phyloP scores from a whole-genome alignment of 257 asterid species.

The Solanum arcanum region DNA sequence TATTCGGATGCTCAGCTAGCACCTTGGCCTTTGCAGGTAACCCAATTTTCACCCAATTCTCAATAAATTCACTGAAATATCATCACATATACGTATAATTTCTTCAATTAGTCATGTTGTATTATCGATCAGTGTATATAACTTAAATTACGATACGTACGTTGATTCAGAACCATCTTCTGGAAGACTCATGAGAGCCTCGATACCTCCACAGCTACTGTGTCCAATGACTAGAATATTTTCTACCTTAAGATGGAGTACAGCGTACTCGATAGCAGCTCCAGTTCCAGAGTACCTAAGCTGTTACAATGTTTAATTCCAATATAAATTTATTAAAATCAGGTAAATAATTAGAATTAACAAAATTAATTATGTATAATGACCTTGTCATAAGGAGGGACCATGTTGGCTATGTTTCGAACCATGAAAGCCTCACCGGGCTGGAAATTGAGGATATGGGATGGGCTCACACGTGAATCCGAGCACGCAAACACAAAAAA shows the following conservation, averaged over 20 bases:
- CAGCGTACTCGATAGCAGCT: constrained; percentile 74
- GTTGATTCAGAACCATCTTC: constrained; percentile 55
- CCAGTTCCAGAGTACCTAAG: constrained; percentile 58
- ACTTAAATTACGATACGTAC: constrained; percentile 15
- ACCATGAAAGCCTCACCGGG: constrained; percentile 59
- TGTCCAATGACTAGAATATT: constrained; percentile 84
- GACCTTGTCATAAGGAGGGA: constrained; percentile 64
- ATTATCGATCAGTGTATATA: not conserved
- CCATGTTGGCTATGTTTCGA: constrained; percentile 56
- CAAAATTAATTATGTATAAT: not conserved
- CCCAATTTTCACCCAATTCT: constrained; percentile 78
- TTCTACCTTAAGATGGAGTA: constrained; percentile 64
- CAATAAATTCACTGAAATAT: constrained; percentile 64
- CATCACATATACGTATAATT: too few species aligned
- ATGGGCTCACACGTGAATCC: constrained; percentile 56
- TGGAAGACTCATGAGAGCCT: constrained; percentile 78
- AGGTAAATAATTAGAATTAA: not conserved
- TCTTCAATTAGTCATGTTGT: not conserved
- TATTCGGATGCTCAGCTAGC: constrained; percentile 14
- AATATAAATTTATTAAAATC: not conserved
- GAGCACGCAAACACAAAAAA: constrained; percentile 59
- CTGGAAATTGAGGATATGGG: constrained; percentile 38
- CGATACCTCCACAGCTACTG: constrained; percentile 87
- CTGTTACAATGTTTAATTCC: constrained; percentile 22
- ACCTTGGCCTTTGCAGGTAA: constrained; percentile 77